Conservation (phyloP, 257 asterid species). For the Verbascum thapsus region DNA sequence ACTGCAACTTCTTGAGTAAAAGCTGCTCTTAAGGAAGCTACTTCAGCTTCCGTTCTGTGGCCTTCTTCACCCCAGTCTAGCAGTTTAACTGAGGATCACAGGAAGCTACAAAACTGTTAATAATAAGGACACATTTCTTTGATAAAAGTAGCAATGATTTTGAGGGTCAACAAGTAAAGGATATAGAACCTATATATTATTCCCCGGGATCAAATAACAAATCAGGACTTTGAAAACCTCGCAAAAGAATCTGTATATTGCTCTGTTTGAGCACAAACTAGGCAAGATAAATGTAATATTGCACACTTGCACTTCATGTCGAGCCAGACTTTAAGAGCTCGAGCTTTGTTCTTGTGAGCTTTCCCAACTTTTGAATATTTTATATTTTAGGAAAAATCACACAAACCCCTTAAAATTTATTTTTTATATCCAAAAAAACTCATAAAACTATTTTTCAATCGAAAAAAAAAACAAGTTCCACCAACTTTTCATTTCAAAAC, state of each 20-base stretch:
- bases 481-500: too few relatives aligned
- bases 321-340: too few relatives aligned
- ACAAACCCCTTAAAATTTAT: too few relatives aligned
- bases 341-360: too few relatives aligned
- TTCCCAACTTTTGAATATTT: too few relatives aligned
- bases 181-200: background rate
- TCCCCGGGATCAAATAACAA: background rate
- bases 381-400: too few relatives aligned
- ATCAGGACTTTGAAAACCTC: too few relatives aligned
- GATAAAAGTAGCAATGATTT: background rate
- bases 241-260: background rate
- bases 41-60: slow-evolving; percentile 76
- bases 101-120: slow-evolving; percentile 29
- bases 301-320: too few relatives aligned
- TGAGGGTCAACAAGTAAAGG: background rate
- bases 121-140: background rate
- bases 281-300: background rate
- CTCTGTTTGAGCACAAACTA: background rate
- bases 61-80: slow-evolving; percentile 96
- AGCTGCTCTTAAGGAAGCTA: slow-evolving; percentile 73
- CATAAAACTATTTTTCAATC: too few relatives aligned
- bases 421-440: too few relatives aligned
- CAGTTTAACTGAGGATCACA: slow-evolving; percentile 63
- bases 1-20: slow-evolving; percentile 92
- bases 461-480: too few relatives aligned